Base-by-base conservation (phyloP, 2,329 filamentous ascomycete genomes). In the Neobulgaria alba region DNA sequence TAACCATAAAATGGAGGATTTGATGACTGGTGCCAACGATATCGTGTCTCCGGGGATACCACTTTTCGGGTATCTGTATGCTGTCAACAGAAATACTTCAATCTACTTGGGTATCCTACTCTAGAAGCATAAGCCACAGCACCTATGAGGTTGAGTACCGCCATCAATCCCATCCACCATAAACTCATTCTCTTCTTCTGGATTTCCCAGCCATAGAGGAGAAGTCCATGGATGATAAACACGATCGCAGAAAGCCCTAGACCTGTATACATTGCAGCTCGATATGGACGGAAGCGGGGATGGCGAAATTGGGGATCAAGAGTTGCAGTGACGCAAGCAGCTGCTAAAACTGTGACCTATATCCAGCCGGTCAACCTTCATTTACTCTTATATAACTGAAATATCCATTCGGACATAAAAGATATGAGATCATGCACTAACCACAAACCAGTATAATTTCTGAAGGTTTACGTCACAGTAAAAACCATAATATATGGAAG, bases 341-440 rank as follows among this genome's bases (percentile, higher is more conserved):
- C 19, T 32, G 33, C 19, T 14, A 36, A 36, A 15, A 33, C 17
- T 18, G 29, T 21, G 14, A 44, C 34, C 9, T 42, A 30, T 2
- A 89, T 65, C 8, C 8, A 29, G 23, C 8, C 8, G 23, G 23
- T 8, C n/a, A n/a, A n/a, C n/a, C n/a, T n/a, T n/a, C n/a, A n/a
- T n/a, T n/a, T n/a, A n/a, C n/a, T n/a, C n/a, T n/a, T n/a, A n/a
- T n/a, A n/a, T n/a, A n/a, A n/a, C n/a, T n/a, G n/a, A n/a, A n/a
- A n/a, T n/a, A n/a, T n/a, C n/a, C 8, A 29, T 8, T 29, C 23
- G n/a, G n/a, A n/a, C n/a, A n/a, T n/a, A 29, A 8, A 29, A 29
- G 23, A 29, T 8, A 8, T 8, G 23, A n/a, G n/a, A n/a, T 8
- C 8, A 29, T 8, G 23, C n/a, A 29, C 23, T 29, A 29, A 29